Conservation (phyloP, 176 grass and related monocot genomes). For the Canna indica region DNA sequence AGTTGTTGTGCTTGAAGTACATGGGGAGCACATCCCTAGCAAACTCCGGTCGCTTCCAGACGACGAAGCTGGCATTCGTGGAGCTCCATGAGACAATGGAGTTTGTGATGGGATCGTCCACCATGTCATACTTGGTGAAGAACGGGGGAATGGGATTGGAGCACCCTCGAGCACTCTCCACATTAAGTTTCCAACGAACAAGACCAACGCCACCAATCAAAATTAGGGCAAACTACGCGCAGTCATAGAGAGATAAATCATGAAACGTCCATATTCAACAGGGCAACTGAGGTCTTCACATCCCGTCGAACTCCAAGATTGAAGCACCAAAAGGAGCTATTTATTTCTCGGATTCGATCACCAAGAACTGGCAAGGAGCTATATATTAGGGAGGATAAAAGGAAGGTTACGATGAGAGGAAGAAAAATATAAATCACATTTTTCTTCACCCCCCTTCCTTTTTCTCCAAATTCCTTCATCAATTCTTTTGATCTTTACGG, state of each 20-base stretch:
- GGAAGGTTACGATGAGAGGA: no score
- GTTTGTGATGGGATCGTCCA: slow-evolving; percentile 71
- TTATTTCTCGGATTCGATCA: no score
- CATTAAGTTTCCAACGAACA: slow-evolving; percentile 1
- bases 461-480: no score
- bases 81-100: slow-evolving; percentile 65
- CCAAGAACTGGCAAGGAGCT: no score
- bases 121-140: slow-evolving; percentile 95
- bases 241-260: background rate
- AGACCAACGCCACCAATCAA: no score
- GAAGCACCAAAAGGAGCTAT: background rate
- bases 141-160: slow-evolving; percentile 68
- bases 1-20: slow-evolving; percentile 98
- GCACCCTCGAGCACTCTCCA: slow-evolving; percentile 36
- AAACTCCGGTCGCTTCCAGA: slow-evolving; percentile 61
- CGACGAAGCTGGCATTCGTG: slow-evolving; percentile 60
- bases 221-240: background rate
- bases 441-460: no score
- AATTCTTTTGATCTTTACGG: no score
- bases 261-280: no score
- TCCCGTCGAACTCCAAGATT: background rate
- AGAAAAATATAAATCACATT: no score
- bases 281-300: no score
- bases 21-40: slow-evolving; percentile 83
- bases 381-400: no score